Percentiles rank a stretch among this genome's conserved stretches.
Evolutionary conservation across 352 stramenopile species (phyloP).

Genomic region (Globisporangium polare): DNA sequence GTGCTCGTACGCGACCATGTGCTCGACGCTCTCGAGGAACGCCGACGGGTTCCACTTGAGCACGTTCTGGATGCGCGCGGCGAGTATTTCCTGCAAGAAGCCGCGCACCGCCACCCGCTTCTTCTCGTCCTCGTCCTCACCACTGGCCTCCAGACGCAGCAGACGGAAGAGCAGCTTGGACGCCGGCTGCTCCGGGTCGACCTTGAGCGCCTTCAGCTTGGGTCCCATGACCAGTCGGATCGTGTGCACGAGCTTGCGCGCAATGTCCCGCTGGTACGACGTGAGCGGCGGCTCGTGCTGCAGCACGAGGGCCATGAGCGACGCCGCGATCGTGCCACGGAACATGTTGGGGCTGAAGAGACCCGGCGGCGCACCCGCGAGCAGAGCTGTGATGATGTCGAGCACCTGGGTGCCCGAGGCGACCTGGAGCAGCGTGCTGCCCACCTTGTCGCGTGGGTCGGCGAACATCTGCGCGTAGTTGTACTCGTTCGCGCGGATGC

Average conservation of each 20-base stretch:
- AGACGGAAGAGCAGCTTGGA: constrained; percentile 57
- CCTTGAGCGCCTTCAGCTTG: constrained; percentile 18
- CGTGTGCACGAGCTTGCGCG: constrained; percentile 49
- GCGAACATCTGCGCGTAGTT: constrained; percentile 66
- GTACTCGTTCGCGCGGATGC: constrained; percentile 45
- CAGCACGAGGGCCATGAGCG: constrained; percentile 41
- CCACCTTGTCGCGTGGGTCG: constrained; percentile 41
- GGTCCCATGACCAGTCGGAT: constrained; percentile 38
- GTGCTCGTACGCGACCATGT: constrained; percentile 41
- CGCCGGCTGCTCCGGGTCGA: constrained; percentile 43
- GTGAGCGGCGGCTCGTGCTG: constrained; percentile 25
- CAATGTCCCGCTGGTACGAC: constrained; percentile 50
- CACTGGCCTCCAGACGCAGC: constrained; percentile 24
- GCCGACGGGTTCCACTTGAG: constrained; percentile 43
- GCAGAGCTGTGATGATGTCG: constrained; percentile 55
- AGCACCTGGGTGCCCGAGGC: constrained; percentile 63
- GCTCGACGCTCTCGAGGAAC: constrained; percentile 42
- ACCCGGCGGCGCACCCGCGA: constrained; percentile 43
- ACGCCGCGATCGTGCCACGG: constrained; percentile 41
- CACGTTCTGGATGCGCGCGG: constrained; percentile 45
- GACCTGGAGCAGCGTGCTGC: constrained; percentile 38
- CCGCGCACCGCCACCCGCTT: constrained; percentile 14
- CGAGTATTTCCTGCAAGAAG: constrained; percentile 53
- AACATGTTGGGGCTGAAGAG: constrained; percentile 74
- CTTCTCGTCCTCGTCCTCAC: not conserved